phyloP scores from a whole-genome alignment of 345 rosid species.

The Salix viminalis region DNA sequence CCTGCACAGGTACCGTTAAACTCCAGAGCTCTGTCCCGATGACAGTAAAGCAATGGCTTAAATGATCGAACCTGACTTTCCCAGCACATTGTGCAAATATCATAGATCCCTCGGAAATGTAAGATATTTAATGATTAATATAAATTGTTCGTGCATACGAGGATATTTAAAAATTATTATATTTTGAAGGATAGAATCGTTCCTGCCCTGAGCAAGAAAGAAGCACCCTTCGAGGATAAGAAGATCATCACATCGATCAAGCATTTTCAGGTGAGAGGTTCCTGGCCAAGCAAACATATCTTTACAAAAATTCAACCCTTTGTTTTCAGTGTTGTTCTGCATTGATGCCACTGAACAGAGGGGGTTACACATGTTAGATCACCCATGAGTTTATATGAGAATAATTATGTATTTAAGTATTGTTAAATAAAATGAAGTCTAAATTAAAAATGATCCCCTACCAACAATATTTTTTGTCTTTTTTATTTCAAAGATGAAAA shows the following conservation, averaged over 20 bases:
- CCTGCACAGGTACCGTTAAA: too few relatives aligned
- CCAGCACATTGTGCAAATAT: conserved; percentile 41
- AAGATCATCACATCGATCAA: neutral
- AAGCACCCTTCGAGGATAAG: neutral
- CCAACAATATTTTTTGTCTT: too few relatives aligned
- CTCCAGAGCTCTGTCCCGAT: too few relatives aligned
- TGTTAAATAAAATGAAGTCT: too few relatives aligned
- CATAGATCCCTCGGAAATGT: neutral
- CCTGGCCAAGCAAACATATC: conserved; percentile 23
- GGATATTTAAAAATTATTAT: neutral
- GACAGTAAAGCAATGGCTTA: conserved; percentile 38
- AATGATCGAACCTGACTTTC: conserved; percentile 39
- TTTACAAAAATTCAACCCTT: neutral
- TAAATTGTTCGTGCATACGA: neutral
- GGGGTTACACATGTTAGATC: neutral
- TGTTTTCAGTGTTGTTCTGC: neutral
- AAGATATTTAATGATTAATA: neutral
- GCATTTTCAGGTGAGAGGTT: neutral
- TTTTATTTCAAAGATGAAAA: too few relatives aligned
- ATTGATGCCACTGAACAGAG: neutral
- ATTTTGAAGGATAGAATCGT: too few relatives aligned
- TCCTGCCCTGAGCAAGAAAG: neutral
- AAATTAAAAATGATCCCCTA: too few relatives aligned
- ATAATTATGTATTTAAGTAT: too few relatives aligned
- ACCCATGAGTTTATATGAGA: too few relatives aligned